Percentiles rank a stretch among this genome's conserved stretches.
These are phyloP conservation scores for Candida tunisiensis DNA, from an alignment of 1,139 yeast species.

Conservation along the genomic window DNA sequence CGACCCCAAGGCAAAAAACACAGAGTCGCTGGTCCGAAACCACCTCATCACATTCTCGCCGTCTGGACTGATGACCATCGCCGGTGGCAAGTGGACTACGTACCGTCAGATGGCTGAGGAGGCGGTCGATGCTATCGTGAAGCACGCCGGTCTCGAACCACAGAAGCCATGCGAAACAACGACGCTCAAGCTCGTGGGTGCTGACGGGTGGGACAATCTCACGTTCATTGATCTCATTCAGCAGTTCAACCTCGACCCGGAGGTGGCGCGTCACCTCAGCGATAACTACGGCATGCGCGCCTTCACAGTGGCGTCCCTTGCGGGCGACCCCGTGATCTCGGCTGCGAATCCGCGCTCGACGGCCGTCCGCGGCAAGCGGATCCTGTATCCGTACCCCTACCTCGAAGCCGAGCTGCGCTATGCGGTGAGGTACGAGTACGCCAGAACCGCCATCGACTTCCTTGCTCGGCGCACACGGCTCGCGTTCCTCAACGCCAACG, in stretches of 20 bases:
- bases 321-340: constrained; percentile 8
- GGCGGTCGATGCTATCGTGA: constrained; percentile 63
- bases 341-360: constrained; percentile 20
- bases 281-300: constrained; percentile 86
- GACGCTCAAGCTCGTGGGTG: constrained; percentile 55
- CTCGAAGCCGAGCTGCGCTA: constrained; percentile 84
- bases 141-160: constrained; percentile 27
- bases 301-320: constrained; percentile 44
- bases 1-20: constrained; percentile 53
- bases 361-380: constrained; percentile 17
- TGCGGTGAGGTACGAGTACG: constrained; percentile 68
- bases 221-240: constrained; percentile 71
- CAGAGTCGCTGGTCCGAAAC: constrained; percentile 78
- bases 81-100: constrained; percentile 98
- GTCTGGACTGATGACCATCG: constrained; percentile 68
- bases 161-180: constrained; percentile 43
- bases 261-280: constrained; percentile 68
- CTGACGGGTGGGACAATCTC: constrained; percentile 45
- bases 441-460: constrained; percentile 80
- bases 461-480: constrained; percentile 87
- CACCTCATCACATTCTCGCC: constrained; percentile 63
- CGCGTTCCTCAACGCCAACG: constrained; percentile 81
- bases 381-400: constrained; percentile 61
- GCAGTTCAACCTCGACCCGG: constrained; percentile 55
- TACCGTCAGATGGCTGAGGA: constrained; percentile 97